These are phyloP conservation scores for Saccharomyces hybrid DNA, from an alignment of 1,139 yeast species.

Conservation along the genomic window DNA sequence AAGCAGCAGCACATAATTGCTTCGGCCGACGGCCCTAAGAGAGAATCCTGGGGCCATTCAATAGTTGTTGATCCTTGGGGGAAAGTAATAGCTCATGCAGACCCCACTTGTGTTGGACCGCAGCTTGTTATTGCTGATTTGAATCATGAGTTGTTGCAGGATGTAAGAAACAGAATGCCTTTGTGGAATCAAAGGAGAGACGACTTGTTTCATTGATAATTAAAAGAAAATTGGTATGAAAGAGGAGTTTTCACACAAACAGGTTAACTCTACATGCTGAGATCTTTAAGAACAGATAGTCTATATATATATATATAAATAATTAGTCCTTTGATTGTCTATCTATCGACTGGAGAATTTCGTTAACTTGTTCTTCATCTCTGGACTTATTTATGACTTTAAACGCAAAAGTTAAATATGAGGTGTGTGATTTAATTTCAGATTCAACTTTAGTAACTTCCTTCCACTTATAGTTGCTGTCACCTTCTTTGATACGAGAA, in stretches of 20 bases:
- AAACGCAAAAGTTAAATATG: slow-evolving; percentile 85
- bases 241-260: background rate
- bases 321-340: slow-evolving; percentile 5
- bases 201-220: slow-evolving; percentile 37
- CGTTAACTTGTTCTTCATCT: slow-evolving; percentile 10
- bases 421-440: slow-evolving; percentile 20
- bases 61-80: slow-evolving; percentile 93
- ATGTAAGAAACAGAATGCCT: slow-evolving; percentile 64
- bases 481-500: slow-evolving; percentile 77
- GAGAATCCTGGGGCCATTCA: slow-evolving; percentile 77
- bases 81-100: slow-evolving; percentile 54
- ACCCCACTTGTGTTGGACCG: slow-evolving; percentile 41
- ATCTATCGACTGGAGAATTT: slow-evolving; percentile 2
- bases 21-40: slow-evolving; percentile 18
- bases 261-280: background rate
- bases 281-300: background rate
- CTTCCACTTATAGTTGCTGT: slow-evolving; percentile 49
- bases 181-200: slow-evolving; percentile 61
- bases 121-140: slow-evolving; percentile 66
- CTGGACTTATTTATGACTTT: slow-evolving; percentile 27
- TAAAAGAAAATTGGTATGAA: background rate
- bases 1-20: slow-evolving; percentile 10
- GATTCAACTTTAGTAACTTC: too few species aligned
- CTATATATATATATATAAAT: background rate
- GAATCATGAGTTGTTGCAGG: slow-evolving; percentile 44